Evolutionary conservation across 2,329 filamentous ascomycete species (phyloP), one percentile per base, ranked within the genome.

Genomic region (Alternaria gansuensis): DNA sequence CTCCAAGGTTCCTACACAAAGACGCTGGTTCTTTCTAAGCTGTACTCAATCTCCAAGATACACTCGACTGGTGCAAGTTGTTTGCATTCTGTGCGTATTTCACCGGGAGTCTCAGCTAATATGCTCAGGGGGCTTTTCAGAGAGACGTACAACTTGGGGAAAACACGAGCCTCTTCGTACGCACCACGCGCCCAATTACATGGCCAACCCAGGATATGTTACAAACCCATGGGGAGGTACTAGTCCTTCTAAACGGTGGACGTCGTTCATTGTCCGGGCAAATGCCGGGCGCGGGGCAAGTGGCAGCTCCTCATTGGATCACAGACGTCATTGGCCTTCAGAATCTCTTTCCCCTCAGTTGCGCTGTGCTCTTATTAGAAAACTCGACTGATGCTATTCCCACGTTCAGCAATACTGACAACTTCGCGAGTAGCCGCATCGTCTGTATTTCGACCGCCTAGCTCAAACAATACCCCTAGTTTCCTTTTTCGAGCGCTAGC

Each of bases 401-500:
- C 71, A 49, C 68, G 67, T 43, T 60, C 63, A 39, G 29, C 59
- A 5, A 43, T 66, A 6, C 33, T 60, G 9, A 54, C 46, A 41
- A 43, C 57, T 37, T 26, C 54, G 2, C 63, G 43, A 57, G 8
- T 63, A 52, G 24, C 59, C 21, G 43, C 41, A 45, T 39, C 48
- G n/a, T 43, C 65, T 26, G 29, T 62, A 34, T 21, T 60, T 26
- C 59, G 48, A 54, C 34, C 54, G 43, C 28, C 54, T 37, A 64
- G 49, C 51, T 39, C 53, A 46, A 53, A 57, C 49, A 60, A 23
- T 28, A 64, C 17, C 34, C 51, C 64, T n/a, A 63, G 51, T 43
- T 58, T 11, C 28, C 51, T 65, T 2, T 29, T 60, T 21, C 65
- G 71, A 64, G 56, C 70, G 37, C 71, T 78, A 66, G 80, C 82